Conservation (phyloP, 208 protist genomes). For the Trypanosoma melophagium region DNA sequence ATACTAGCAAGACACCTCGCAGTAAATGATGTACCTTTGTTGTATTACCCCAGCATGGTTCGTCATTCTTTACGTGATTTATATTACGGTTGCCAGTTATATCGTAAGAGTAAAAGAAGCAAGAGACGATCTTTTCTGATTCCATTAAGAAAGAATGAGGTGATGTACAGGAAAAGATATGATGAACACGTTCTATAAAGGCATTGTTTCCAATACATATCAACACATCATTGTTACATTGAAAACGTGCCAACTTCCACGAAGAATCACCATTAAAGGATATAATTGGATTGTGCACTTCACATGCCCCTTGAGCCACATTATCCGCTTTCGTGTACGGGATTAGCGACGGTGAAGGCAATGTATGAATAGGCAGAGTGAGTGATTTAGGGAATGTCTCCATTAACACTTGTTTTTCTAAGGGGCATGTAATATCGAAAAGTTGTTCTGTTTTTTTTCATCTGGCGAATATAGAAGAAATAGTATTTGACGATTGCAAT, state of each 20-base stretch:
- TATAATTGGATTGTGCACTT: background rate
- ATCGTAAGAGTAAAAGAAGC: background rate
- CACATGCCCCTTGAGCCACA: background rate
- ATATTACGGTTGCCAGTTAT: background rate
- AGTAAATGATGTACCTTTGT: background rate
- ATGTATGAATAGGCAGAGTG: no score
- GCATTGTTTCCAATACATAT: conserved; percentile 1
- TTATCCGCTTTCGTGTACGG: background rate
- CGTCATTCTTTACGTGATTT: background rate
- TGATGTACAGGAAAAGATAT: background rate
- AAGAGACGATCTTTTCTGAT: background rate
- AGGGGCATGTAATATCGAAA: no score
- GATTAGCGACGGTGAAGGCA: conserved; percentile 3
- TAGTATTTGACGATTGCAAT: no score
- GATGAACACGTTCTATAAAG: background rate
- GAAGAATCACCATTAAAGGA: background rate
- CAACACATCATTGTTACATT: conserved; percentile 1
- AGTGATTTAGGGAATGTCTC: no score
- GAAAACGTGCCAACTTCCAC: background rate
- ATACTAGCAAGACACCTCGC: background rate
- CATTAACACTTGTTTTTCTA: no score
- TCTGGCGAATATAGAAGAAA: no score
- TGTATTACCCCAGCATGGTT: background rate
- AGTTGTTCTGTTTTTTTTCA: no score
- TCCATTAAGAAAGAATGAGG: background rate